Evolutionary conservation across 1,284 basidiomycete species (phyloP), one percentile per base, ranked within the genome.

Genomic region (Hemileia vastatrix): DNA sequence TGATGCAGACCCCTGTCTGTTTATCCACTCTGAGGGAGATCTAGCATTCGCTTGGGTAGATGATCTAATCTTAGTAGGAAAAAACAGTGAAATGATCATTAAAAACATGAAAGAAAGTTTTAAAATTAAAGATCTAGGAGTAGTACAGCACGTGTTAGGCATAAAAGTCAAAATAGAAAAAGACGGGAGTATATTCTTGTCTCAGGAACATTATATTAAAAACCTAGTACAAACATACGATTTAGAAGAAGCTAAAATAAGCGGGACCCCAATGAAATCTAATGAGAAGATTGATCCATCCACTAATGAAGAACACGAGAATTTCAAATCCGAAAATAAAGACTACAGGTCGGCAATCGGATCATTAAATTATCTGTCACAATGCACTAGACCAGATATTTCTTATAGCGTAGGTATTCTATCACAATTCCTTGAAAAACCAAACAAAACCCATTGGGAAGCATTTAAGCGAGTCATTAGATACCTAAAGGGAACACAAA

Each of bases 371-470:
- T 58, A 58, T n/a, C 49, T 58, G 18, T n/a, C 57, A 9, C 31
- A 21, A 4, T 47, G 43, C 11, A 59, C 57, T 15, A 3, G 48
- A 1, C 57, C 49, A 27, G 57, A 59, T n/a, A 51, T 59, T 8
- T 40, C 47, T 13, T 59, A 50, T 44, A 33, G 48, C 5, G 57
- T 59, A 5, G 31, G 48, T 3, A 24, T 40, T 2, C 19, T 59
- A 36, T 50, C 57, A 11, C 4, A 36, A 27, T 36, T 33, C 18
- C 32, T 52, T 6, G 8, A 18, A 40, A 40, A 24, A 18, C 57
- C 33, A 3, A 33, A 32, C 11, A 32, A 36, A 4, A 31, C 36
- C 23, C 47, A 36, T 5, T 52, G 57, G 48, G 33, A 58, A 3
- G 13, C 27, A 21, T 45, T 36, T 9, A 19, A 33, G 5, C 45